Base-by-base conservation (phyloP, 2,329 filamentous ascomycete genomes). In the Sclerotiophoma versabilis region DNA sequence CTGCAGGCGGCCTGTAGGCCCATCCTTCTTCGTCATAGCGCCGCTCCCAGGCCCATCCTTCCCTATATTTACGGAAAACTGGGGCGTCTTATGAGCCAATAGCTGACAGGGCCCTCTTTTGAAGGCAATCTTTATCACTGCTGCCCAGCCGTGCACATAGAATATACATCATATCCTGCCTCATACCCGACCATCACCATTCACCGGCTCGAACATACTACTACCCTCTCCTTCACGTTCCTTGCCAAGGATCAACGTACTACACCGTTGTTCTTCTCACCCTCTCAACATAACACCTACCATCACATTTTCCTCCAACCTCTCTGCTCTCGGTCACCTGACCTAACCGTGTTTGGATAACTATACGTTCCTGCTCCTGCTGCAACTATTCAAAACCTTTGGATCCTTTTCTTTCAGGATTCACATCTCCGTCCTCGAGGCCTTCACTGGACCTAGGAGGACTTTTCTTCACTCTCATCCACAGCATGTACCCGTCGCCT, bases 401-500 rank as follows among this genome's bases (percentile, higher is more conserved):
- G 50, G 30, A 57, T 55, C 44, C 50, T 57, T 49, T 43, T 33
- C 37, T 53, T 42, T 52, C 59, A 58, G 66, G 62, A 69, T 54
- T 64, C 52, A 66, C 56, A 57, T 58, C 25, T 47, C 45, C 29
- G 66, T 73, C 70, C 72, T 71, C 71, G 73, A 75, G 72, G 68
- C 73, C 74, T 76, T 75, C 48, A 70, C 55, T 76, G 72, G 73
- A 76, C 70, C 71, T 66, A 62, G 69, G 64, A 75, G 74, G 73
- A 76, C 71, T 58, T 59, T 38, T 52, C 44, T 50, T 17, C 43
- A 42, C 43, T 54, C 49, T 54, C 44, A 49, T 49, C 42, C 49
- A 58, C 73, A 78, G 53, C 51, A 81, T 81, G 79, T 76, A 80
- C 61, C 80, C 77, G 45, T 81, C 80, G 52, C 80, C 80, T 41